phyloP scores from a whole-genome alignment of 2,329 filamentous ascomycete genomes.

The Penicillium psychrosexuale region DNA sequence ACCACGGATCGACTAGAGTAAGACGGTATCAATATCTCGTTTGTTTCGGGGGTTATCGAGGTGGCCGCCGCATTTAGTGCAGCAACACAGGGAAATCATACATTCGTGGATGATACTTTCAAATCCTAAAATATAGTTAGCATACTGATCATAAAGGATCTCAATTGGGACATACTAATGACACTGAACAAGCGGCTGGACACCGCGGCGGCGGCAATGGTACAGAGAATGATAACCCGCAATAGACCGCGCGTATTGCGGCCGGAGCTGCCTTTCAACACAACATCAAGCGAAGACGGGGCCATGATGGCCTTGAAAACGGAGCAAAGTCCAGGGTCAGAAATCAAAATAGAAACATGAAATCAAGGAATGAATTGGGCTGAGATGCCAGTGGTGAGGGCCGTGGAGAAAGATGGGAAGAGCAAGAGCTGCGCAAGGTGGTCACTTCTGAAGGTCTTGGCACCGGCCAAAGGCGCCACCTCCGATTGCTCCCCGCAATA shows the following conservation, averaged over 20 bases:
- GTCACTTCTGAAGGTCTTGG: constrained; percentile 43
- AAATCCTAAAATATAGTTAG: constrained; percentile 61
- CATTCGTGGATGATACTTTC: constrained; percentile 99
- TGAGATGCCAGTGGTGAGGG: constrained; percentile 22
- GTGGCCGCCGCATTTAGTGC: constrained; percentile 6
- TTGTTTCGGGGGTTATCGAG: constrained; percentile 10
- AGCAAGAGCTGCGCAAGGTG: constrained; percentile 41
- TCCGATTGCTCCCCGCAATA: constrained; percentile 35
- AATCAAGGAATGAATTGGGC: constrained; percentile 24
- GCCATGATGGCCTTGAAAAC: constrained; percentile 45
- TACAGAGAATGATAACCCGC: constrained; percentile 80
- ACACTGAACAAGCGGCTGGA: constrained; percentile 96
- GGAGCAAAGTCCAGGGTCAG: constrained; percentile 31
- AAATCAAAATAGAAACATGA: constrained; percentile 26
- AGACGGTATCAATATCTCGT: constrained; percentile 23
- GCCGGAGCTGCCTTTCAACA: constrained; percentile 75
- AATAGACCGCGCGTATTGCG: constrained; percentile 81
- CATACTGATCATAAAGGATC: constrained; percentile 2
- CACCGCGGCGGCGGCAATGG: constrained; percentile 88
- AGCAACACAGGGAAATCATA: constrained; percentile 51
- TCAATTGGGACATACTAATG: constrained; percentile 67
- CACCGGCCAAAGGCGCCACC: constrained; percentile 27
- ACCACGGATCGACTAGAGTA: constrained; percentile 90
- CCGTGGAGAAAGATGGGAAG: constrained; percentile 19
- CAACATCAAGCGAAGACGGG: constrained; percentile 49